Conservation (phyloP, 2,329 filamentous ascomycete species). For the Epichloe gansuensis region DNA sequence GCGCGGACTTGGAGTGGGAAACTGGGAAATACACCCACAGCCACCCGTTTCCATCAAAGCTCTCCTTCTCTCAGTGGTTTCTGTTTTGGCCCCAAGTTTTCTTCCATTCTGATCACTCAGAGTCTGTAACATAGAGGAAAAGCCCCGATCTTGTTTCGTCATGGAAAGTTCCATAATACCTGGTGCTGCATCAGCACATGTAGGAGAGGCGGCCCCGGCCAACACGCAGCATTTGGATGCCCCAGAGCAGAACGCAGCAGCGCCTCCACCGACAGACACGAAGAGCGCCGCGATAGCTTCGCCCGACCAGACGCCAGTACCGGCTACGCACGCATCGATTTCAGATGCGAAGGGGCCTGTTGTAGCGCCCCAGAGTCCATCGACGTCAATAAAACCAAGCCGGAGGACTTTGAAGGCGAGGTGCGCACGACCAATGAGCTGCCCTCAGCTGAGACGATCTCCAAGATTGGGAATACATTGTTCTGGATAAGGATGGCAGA, state of each 20-base stretch:
- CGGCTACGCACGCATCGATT: background rate
- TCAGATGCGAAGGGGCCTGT: background rate
- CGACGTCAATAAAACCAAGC: conserved; percentile 25
- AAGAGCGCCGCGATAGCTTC: background rate
- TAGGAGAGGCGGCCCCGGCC: background rate
- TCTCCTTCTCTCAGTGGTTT: too few relatives aligned
- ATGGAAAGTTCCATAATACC: background rate
- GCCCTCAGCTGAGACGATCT: conserved; percentile 36
- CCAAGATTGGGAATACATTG: conserved; percentile 40
- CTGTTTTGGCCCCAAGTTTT: too few relatives aligned
- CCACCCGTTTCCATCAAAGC: too few relatives aligned
- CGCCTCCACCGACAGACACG: background rate
- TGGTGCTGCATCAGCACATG: background rate
- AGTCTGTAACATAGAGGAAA: too few relatives aligned
- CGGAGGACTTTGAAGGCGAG: conserved; percentile 43
- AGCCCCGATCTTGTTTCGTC: background rate
- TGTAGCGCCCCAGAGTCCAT: background rate
- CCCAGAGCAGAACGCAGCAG: background rate
- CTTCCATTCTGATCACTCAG: too few relatives aligned
- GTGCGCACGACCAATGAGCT: conserved; percentile 43
- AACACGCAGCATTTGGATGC: background rate
- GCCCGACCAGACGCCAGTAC: background rate
- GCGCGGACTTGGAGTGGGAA: too few relatives aligned
- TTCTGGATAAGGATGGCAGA: conserved; percentile 51
- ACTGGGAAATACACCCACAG: too few relatives aligned